Evolutionary conservation across 495 filamentous ascomycete species (phyloP).

Genomic region (Trichocladium antarcticum): DNA sequence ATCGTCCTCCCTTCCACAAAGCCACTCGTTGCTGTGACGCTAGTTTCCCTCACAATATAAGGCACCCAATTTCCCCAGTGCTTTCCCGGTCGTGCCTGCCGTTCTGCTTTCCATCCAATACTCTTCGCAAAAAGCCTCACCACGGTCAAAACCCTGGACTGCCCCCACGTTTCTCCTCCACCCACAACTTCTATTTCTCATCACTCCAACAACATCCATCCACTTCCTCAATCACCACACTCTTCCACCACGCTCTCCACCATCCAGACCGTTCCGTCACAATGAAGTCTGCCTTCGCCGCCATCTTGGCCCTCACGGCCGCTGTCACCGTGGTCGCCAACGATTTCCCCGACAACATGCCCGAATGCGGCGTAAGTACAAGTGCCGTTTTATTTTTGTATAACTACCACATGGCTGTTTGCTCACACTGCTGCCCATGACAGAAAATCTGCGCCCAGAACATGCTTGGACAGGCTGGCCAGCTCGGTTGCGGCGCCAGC

Average conservation of each 20-base stretch:
- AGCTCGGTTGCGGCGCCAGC: constrained; percentile 46
- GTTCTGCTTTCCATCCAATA: neutral
- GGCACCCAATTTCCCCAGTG: neutral
- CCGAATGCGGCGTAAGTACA: constrained; percentile 34
- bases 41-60: constrained; percentile 6
- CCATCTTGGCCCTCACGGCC: constrained; percentile 24
- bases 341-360: constrained; percentile 20
- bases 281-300: constrained; percentile 30
- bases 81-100: neutral
- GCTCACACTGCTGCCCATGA: constrained; percentile 9
- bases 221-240: neutral
- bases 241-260: neutral
- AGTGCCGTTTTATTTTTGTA: neutral
- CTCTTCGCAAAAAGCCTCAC: neutral
- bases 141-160: too few species aligned
- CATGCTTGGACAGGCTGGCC: constrained; percentile 53
- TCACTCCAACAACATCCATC: neutral
- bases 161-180: too few species aligned
- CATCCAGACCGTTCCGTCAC: constrained; percentile 12
- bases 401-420: neutral
- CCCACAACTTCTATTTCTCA: neutral
- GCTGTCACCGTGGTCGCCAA: constrained; percentile 24
- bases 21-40: constrained; percentile 2
- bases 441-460: constrained; percentile 62
- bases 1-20: constrained; percentile 9